Evolutionary conservation across 2,329 filamentous ascomycete genomes (phyloP).

Genomic region (Clarireedia paspali): DNA sequence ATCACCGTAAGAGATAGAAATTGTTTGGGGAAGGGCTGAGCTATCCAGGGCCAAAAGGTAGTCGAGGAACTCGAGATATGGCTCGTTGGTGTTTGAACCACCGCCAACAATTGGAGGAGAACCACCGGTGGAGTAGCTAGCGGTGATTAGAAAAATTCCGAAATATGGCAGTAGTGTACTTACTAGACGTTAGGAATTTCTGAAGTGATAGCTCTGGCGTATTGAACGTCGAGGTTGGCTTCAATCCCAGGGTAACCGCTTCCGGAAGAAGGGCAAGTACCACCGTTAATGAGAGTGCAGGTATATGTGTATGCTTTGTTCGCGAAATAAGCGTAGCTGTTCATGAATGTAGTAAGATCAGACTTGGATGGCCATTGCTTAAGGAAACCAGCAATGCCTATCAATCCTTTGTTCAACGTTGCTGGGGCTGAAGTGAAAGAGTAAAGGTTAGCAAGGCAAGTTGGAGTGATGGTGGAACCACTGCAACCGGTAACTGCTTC

Average conservation of each 20-base stretch:
- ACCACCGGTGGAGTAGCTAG: conserved; percentile 46
- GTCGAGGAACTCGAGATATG: conserved; percentile 56
- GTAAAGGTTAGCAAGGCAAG: conserved; percentile 27
- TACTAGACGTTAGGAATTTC: conserved; percentile 43
- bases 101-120: conserved; percentile 42
- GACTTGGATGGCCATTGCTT: conserved; percentile 22
- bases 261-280: conserved; percentile 23
- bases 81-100: conserved; percentile 53
- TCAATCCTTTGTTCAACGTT: conserved; percentile 17
- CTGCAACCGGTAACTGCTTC: conserved; percentile 23
- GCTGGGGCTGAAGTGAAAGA: conserved; percentile 17
- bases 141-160: not conserved
- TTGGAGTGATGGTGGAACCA: conserved; percentile 22
- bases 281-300: conserved; percentile 25
- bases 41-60: conserved; percentile 46
- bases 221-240: conserved; percentile 53
- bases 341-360: conserved; percentile 25
- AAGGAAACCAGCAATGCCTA: conserved; percentile 27
- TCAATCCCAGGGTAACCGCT: conserved; percentile 31
- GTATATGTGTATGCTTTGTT: conserved; percentile 29
- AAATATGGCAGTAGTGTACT: not conserved
- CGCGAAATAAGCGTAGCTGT: conserved; percentile 18
- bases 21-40: conserved; percentile 48
- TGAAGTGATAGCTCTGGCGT: conserved; percentile 46
- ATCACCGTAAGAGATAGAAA: conserved; percentile 49